Conservation (phyloP, 208 protist species). For the Wallacemonas sp. region DNA sequence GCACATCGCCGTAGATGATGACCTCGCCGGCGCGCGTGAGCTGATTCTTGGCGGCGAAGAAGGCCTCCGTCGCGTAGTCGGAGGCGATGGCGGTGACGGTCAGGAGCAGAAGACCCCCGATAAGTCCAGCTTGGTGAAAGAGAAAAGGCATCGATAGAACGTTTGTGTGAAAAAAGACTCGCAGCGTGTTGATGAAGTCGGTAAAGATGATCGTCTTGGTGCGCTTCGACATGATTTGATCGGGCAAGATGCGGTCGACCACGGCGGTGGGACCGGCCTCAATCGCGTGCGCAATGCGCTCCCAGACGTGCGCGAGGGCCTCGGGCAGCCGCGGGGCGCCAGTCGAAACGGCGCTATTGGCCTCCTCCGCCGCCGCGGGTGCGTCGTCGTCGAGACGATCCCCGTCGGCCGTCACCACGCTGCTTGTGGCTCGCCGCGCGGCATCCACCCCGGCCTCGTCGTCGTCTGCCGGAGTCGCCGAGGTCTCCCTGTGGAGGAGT, state of each 20-base stretch:
- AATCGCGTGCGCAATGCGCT: slow-evolving; percentile 33
- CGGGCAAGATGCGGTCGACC: slow-evolving; percentile 35
- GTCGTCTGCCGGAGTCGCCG: background rate
- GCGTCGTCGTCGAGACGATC: background rate
- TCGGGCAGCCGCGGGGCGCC: background rate
- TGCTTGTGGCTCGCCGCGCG: slow-evolving; percentile 15
- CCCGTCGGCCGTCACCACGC: too few species aligned
- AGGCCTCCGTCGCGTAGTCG: slow-evolving; percentile 59
- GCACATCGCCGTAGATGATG: slow-evolving; percentile 53
- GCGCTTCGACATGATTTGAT: slow-evolving; percentile 40
- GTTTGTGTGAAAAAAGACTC: slow-evolving; percentile 62
- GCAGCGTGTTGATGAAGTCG: slow-evolving; percentile 54
- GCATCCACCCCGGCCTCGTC: background rate
- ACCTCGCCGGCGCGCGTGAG: slow-evolving; percentile 41
- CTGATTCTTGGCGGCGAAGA: slow-evolving; percentile 63
- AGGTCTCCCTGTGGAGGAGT: background rate
- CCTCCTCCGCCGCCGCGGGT: background rate
- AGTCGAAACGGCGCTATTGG: slow-evolving; percentile 21
- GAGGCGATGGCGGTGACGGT: slow-evolving; percentile 43
- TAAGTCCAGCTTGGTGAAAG: slow-evolving; percentile 45
- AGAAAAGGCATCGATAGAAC: slow-evolving; percentile 59
- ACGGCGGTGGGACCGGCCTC: slow-evolving; percentile 39
- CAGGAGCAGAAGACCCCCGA: slow-evolving; percentile 52
- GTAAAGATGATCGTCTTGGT: slow-evolving; percentile 53
- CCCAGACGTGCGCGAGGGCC: slow-evolving; percentile 5